These are phyloP conservation scores for Proliferodiscus dingleyae DNA, from an alignment of 2,329 filamentous ascomycete genomes.

Conservation along the genomic window DNA sequence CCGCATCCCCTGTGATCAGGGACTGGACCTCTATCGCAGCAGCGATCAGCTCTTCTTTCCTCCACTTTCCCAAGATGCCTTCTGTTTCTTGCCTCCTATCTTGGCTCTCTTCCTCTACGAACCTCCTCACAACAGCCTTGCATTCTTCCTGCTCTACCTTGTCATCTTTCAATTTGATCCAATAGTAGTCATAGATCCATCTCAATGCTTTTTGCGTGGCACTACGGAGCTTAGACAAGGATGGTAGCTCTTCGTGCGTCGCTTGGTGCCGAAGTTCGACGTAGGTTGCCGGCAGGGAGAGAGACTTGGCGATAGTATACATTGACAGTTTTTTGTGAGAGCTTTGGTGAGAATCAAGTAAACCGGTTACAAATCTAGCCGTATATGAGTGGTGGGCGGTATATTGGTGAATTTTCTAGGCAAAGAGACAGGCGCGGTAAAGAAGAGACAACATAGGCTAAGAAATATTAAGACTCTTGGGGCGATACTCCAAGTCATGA, in stretches of 20 bases:
- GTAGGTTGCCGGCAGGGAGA: conserved; percentile 70
- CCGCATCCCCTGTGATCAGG: conserved; percentile 11
- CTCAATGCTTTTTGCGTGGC: conserved; percentile 65
- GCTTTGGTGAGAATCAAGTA: conserved; percentile 69
- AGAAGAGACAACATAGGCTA: too few relatives aligned
- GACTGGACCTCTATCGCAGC: conserved; percentile 21
- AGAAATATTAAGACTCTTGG: too few relatives aligned
- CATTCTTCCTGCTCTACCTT: conserved; percentile 16
- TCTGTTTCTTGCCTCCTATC: conserved; percentile 12
- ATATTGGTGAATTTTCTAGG: too few relatives aligned
- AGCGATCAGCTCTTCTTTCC: conserved; percentile 19
- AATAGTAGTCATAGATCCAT: conserved; percentile 92
- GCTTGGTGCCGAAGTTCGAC: conserved; percentile 87
- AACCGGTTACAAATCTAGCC: conserved; percentile 69
- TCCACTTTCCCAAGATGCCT: conserved; percentile 13
- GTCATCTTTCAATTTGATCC: conserved; percentile 46
- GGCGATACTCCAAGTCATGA: too few relatives aligned
- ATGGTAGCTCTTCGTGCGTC: conserved; percentile 82
- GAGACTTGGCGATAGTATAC: conserved; percentile 64
- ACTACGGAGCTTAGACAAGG: conserved; percentile 64
- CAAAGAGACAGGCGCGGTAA: too few relatives aligned
- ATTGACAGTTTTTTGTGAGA: conserved; percentile 65
- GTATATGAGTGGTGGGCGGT: conserved; percentile 3
- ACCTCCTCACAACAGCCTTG: conserved; percentile 18
- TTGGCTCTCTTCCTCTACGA: conserved; percentile 24